Conservation (phyloP, 768 basidiomycete genomes). For the Clavulina sp. region DNA sequence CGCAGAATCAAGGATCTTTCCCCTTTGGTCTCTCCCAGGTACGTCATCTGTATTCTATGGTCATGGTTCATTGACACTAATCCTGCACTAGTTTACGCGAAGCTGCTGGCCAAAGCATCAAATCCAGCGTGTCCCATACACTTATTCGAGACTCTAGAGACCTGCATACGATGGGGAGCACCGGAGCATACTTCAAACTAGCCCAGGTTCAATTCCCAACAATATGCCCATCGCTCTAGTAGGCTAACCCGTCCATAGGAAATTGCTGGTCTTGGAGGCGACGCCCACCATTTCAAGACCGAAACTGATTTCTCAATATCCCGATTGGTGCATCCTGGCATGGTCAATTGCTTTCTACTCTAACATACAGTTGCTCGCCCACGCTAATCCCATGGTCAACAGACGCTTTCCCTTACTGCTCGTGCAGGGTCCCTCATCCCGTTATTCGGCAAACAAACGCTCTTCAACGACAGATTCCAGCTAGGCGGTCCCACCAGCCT, state of each 20-base stretch:
- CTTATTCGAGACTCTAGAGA: slow-evolving; percentile 63
- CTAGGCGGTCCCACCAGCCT: slow-evolving; percentile 82
- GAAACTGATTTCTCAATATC: slow-evolving; percentile 51
- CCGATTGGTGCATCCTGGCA: slow-evolving; percentile 35
- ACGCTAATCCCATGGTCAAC: slow-evolving; percentile 4
- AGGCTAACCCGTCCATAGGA: too few species aligned
- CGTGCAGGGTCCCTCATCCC: slow-evolving; percentile 55
- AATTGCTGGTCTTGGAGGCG: slow-evolving; percentile 68
- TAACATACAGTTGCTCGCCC: background rate
- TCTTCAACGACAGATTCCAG: slow-evolving; percentile 78
- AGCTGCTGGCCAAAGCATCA: slow-evolving; percentile 60
- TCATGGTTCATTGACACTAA: background rate
- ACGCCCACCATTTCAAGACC: slow-evolving; percentile 56
- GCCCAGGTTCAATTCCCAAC: slow-evolving; percentile 2
- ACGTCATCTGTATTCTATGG: slow-evolving; percentile 13
- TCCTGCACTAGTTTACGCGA: slow-evolving; percentile 48
- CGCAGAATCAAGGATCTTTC: slow-evolving; percentile 56
- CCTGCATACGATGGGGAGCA: slow-evolving; percentile 40
- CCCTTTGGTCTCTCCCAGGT: slow-evolving; percentile 73
- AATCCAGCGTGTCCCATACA: slow-evolving; percentile 70
- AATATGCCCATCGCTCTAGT: background rate
- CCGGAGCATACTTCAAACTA: slow-evolving; percentile 44
- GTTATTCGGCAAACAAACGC: slow-evolving; percentile 22
- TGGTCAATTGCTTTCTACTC: slow-evolving; percentile 34
- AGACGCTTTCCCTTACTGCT: slow-evolving; percentile 63